A percentile compares a stretch with the other conserved stretches of the same genome.
Conservation (phyloP, 768 basidiomycete species). For the Mycena maculata region DNA sequence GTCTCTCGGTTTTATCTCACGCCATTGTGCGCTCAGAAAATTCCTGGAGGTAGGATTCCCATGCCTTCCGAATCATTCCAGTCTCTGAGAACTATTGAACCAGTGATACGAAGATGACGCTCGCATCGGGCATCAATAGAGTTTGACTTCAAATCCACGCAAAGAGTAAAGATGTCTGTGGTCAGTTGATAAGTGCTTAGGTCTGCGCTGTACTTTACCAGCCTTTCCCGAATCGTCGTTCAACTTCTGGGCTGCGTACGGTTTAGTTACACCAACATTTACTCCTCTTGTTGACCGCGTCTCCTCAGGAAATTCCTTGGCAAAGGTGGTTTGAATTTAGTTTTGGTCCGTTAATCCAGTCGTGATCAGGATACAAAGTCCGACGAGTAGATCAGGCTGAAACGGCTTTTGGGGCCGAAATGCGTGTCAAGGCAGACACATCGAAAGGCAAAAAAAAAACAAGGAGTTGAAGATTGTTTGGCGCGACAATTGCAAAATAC, state of each 20-base stretch:
- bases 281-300: slow-evolving; percentile 11
- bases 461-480: slow-evolving; percentile 93
- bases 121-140: slow-evolving; percentile 89
- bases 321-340: slow-evolving; percentile 58
- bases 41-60: slow-evolving; percentile 74
- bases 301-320: slow-evolving; percentile 79
- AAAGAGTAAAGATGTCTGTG: slow-evolving; percentile 99
- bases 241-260: slow-evolving; percentile 92
- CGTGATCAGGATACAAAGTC: slow-evolving; percentile 82
- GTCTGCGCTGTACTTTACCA: neutral
- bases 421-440: slow-evolving; percentile 87
- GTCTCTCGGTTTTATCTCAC: slow-evolving; percentile 16
- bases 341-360: neutral
- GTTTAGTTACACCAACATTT: slow-evolving; percentile 41
- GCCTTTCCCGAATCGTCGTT: slow-evolving; percentile 84
- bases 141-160: slow-evolving; percentile 93
- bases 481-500: slow-evolving; percentile 90
- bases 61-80: neutral
- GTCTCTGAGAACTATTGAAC: neutral
- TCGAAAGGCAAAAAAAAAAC: slow-evolving; percentile 65
- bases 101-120: slow-evolving; percentile 97
- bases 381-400: slow-evolving; percentile 97
- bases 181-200: slow-evolving; percentile 51
- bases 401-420: slow-evolving; percentile 96
- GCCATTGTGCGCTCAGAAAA: slow-evolving; percentile 63